phyloP scores from a whole-genome alignment of 768 basidiomycete genomes.

The Amanita pallidorosea region DNA sequence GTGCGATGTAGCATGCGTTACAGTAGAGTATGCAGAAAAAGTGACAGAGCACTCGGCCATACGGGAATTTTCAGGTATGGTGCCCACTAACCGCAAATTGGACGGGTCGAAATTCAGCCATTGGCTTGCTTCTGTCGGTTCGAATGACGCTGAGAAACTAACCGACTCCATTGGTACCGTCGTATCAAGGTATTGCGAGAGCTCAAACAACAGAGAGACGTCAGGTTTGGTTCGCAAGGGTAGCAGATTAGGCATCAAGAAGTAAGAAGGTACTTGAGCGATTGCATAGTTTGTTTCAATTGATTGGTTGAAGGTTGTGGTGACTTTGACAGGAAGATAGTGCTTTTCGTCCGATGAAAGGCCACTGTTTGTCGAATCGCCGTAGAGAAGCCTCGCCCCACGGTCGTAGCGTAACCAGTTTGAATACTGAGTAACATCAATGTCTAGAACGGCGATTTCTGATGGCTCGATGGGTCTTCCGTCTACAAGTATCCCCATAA shows the following conservation, averaged over 20 bases:
- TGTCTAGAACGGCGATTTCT: constrained; percentile 43
- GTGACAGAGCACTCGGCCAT: constrained; percentile 34
- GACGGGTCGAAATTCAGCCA: constrained; percentile 45
- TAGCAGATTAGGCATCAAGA: constrained; percentile 46
- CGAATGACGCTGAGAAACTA: constrained; percentile 43
- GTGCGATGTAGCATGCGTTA: constrained; percentile 66
- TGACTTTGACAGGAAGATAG: constrained; percentile 47
- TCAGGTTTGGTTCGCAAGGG: constrained; percentile 44
- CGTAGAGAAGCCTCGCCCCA: constrained; percentile 45
- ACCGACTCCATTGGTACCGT: constrained; percentile 30
- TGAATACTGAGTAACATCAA: constrained; percentile 48
- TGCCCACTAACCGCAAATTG: constrained; percentile 40
- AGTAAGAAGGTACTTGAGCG: constrained; percentile 63
- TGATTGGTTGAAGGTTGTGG: constrained; percentile 56
- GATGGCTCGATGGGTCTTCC: constrained; percentile 41
- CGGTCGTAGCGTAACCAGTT: constrained; percentile 55
- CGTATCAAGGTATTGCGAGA: constrained; percentile 48
- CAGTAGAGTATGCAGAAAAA: constrained; percentile 57
- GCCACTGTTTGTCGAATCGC: constrained; percentile 14
- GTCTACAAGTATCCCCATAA: constrained; percentile 54
- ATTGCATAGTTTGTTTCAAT: constrained; percentile 54
- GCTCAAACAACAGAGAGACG: constrained; percentile 37
- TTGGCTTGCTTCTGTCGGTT: constrained; percentile 34
- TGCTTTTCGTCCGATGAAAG: constrained; percentile 4
- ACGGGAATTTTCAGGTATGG: constrained; percentile 36